Percentiles rank a stretch among this genome's conserved stretches.
phyloP scores from a whole-genome alignment of 2,329 filamentous ascomycete genomes.

The Penicillium capsulatum region DNA sequence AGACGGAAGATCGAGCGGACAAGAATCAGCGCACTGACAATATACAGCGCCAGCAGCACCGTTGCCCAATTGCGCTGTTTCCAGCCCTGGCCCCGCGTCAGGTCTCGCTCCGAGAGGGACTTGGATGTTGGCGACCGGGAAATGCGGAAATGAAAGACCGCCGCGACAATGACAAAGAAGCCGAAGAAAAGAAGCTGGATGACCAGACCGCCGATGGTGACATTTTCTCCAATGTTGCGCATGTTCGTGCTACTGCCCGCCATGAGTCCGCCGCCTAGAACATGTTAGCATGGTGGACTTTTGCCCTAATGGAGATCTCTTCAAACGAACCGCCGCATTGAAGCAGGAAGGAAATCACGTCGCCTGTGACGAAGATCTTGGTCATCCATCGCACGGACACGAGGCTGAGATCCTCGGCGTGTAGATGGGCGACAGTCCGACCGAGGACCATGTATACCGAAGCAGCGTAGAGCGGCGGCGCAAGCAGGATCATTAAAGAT shows the following conservation, averaged over 20 bases:
- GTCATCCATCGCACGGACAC: too few species aligned
- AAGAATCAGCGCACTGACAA: conserved; percentile 23
- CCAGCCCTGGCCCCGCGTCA: conserved; percentile 10
- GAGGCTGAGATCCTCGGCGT: too few species aligned
- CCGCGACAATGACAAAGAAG: conserved; percentile 51
- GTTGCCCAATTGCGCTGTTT: conserved; percentile 19
- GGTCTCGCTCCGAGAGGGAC: conserved; percentile 10
- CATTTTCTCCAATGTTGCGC: conserved; percentile 24
- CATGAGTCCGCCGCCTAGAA: conserved; percentile 30
- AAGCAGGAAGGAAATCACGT: too few species aligned
- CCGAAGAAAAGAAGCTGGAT: conserved; percentile 57
- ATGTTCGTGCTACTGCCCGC: conserved; percentile 14
- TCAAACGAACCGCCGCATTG: too few species aligned
- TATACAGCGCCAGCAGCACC: conserved; percentile 16
- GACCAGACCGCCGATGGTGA: conserved; percentile 55
- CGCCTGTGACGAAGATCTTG: too few species aligned
- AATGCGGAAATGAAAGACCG: conserved; percentile 51
- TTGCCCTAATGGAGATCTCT: conserved; percentile 1
- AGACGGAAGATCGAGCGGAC: conserved; percentile 28
- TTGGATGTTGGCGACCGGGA: conserved; percentile 8
- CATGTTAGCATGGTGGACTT: conserved; percentile 15
- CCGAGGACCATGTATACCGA: too few species aligned
- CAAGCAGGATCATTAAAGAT: too few species aligned
- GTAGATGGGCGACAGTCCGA: too few species aligned
- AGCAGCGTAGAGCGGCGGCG: too few species aligned